Conservation (phyloP, 305 asterid species). For the Solanum aculeatissimum region DNA sequence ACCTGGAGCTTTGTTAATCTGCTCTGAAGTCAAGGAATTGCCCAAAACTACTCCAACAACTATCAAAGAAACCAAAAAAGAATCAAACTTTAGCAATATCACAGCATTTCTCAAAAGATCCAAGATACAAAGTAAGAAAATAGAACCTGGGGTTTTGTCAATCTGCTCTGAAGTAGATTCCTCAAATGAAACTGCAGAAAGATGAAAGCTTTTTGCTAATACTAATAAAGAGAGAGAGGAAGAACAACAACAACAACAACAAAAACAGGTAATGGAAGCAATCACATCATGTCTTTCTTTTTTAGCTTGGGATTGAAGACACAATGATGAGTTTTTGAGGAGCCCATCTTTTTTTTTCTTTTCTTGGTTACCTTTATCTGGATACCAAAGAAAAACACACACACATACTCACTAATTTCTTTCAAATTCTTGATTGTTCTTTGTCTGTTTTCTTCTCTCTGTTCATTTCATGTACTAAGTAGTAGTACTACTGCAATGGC, state of each 20-base stretch:
- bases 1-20: constrained; percentile 17
- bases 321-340: constrained; percentile 29
- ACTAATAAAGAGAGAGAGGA: neutral
- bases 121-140: neutral
- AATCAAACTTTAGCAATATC: neutral
- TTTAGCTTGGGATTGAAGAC: constrained; percentile 25
- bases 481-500: neutral
- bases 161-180: constrained; percentile 7
- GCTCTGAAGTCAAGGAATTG: neutral
- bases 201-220: neutral
- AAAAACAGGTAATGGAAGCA: constrained; percentile 3
- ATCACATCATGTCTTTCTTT: constrained; percentile 1
- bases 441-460: neutral
- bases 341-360: constrained; percentile 11
- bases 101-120: neutral
- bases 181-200: constrained; percentile 2
- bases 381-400: neutral
- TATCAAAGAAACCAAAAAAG: neutral
- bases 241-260: neutral
- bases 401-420: neutral
- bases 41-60: neutral
- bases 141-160: constrained; percentile 17
- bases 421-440: neutral
- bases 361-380: neutral
- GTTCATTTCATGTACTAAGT: neutral